Base-by-base conservation (phyloP, 73 alveolate genomes). In the Paramecium caudatum region DNA sequence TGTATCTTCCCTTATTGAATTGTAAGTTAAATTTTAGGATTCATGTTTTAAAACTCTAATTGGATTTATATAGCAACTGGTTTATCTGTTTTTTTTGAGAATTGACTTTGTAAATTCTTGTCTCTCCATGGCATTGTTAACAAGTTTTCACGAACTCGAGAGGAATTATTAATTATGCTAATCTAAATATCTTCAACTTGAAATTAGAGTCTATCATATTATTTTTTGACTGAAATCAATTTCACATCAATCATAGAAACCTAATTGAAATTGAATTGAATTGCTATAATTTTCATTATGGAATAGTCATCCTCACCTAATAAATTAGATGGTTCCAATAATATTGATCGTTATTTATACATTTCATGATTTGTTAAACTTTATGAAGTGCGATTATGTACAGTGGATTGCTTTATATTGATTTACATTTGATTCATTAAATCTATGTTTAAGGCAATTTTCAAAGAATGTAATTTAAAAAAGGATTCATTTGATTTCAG, bases 91-190 rank as follows among this genome's bases (percentile, higher is more conserved):
- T 55, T 55, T 23, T 43, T 55, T 55, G n/a, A 27, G 30, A 55
- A 55, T 33, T 65, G 9, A 49, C 27, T 65, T 36, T 65, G 34
- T 65, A 27, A 2, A 0, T 33, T 3, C 34, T 33, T 65, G 1
- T 65, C 83, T 3, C 34, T 65, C n/a, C 34, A 17, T 65, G 83
- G 83, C 83, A 65, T 65, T 7, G 49, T 65, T 33, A 65, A 65
- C 17, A 65, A 36, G 30, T 33, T 65, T 65, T 36, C 83, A 32
- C 32, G 27, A 4, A 32, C 4, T 19, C 37, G 23, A 27, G 80
- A 27, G 12, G 9, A 13, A 65, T 65, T 65, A 33, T 36, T 36
- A 10, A 13, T 65, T 33, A 65, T 65, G 13, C 83, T 32, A 13
- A 65, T 65, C 0, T 46, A 65, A 13, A 65, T 65, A n/a, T 65